Base-by-base conservation (phyloP, 768 basidiomycete species). In the Podaxis rugospora region DNA sequence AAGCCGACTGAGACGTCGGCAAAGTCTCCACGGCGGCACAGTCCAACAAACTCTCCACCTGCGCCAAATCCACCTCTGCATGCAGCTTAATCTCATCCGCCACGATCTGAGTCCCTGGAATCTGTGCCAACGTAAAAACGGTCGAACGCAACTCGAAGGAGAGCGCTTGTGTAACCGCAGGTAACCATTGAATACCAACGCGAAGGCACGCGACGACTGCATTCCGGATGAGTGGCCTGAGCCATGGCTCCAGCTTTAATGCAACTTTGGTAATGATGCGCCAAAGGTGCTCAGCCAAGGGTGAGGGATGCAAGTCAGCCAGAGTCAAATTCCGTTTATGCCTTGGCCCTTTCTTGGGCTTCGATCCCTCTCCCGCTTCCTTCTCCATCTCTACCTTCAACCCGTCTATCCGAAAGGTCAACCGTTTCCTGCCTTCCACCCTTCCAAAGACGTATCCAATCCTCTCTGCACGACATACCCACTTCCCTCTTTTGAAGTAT, bases 71-170 rank as follows among this genome's bases (percentile, higher is more conserved):
- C 25, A 90, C 78, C 28, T 80, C 76, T 0, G 83, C 79, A 57
- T 84, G 79, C 49, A 91, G 66, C 35, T 75, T 77, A 11, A 86
- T 73, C 42, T 80, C 78, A 61, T 80, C 78, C 4, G 79, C 72
- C 9, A 77, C 71, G n/a, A 90, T 67, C 63, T 79, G 78, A 14
- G 79, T 76, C 27, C 81, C 85, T 39, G 83, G 80, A 13, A 82
- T 66, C 27, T 80, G 81, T 11, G 79, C 67, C 44, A 84, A 82
- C 2, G 79, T 80, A 18, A 90, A 65, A 3, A 78, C 71, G 3
- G 82, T 80, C 16, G 79, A 77, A 64, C 84, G 81, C 1, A 91
- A 69, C 61, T 92, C 89, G 46, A 92, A 84, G 51, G 87, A 83
- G 25, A 91, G 69, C 0, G 83, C 81, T 64, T 87, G 85, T 35